Evolutionary conservation across 495 filamentous ascomycete species (phyloP).

Genomic region (Margaritispora aquatica): DNA sequence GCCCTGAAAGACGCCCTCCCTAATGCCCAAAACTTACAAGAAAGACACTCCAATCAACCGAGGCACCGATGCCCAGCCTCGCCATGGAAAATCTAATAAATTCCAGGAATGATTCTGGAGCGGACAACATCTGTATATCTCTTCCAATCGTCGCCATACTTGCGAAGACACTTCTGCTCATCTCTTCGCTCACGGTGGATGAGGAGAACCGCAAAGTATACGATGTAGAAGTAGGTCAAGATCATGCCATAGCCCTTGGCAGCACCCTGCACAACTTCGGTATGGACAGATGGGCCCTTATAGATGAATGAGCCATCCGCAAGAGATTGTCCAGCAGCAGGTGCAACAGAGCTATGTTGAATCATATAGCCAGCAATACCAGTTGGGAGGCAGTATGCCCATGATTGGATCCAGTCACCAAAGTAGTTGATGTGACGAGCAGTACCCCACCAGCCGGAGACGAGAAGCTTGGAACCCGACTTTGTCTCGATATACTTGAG

Average conservation of each 20-base stretch:
- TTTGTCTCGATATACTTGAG: slow-evolving; percentile 86
- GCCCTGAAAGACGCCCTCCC: too few relatives aligned
- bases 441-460: slow-evolving; percentile 90
- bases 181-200: slow-evolving; percentile 89
- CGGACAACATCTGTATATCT: slow-evolving; percentile 78
- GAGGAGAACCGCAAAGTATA: slow-evolving; percentile 87
- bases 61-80: background rate
- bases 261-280: slow-evolving; percentile 61
- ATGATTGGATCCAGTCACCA: slow-evolving; percentile 94
- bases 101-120: slow-evolving; percentile 82
- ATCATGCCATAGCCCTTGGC: slow-evolving; percentile 75
- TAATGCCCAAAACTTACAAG: too few relatives aligned
- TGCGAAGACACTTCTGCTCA: slow-evolving; percentile 84
- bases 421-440: slow-evolving; percentile 95
- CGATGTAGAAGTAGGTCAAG: slow-evolving; percentile 90
- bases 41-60: too few relatives aligned
- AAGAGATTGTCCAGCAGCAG: slow-evolving; percentile 44
- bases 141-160: slow-evolving; percentile 94
- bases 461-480: slow-evolving; percentile 71
- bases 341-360: slow-evolving; percentile 40
- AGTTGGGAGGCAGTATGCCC: slow-evolving; percentile 88
- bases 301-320: slow-evolving; percentile 37
- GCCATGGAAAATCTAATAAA: slow-evolving; percentile 54
- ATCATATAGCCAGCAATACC: slow-evolving; percentile 75
- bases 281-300: slow-evolving; percentile 24